Conservation (phyloP, 352 stramenopile species). For the Pythium utonaiense region DNA sequence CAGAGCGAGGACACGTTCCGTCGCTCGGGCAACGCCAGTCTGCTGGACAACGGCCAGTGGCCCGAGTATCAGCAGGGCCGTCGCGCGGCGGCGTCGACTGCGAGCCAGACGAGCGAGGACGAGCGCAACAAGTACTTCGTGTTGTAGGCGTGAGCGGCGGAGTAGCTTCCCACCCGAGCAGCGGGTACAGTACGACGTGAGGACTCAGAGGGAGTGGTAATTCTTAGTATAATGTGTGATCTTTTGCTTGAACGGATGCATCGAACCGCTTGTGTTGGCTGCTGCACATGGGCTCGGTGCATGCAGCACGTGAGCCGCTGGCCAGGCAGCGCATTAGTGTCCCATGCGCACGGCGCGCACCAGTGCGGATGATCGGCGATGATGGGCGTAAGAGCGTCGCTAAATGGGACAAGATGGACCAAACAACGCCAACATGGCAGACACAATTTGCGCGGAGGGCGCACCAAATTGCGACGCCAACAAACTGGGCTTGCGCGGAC, state of each 20-base stretch:
- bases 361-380: no score
- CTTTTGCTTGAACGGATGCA: not conserved
- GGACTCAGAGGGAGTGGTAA: not conserved
- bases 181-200: not conserved
- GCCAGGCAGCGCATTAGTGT: no score
- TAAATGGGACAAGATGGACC: no score
- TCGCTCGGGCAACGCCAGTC: constrained; percentile 65
- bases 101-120: constrained; percentile 46
- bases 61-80: constrained; percentile 25
- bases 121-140: constrained; percentile 83
- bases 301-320: no score
- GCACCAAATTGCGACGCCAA: not conserved
- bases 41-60: constrained; percentile 40
- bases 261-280: no score
- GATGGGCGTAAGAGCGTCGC: no score
- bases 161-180: no score
- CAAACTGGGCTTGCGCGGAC: not conserved
- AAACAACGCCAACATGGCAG: no score
- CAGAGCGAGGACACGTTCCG: constrained; percentile 45
- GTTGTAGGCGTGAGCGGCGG: constrained; percentile 42
- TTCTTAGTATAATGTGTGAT: constrained; percentile 9
- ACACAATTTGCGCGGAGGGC: not conserved
- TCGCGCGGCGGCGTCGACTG: constrained; percentile 37
- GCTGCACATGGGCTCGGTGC: no score
- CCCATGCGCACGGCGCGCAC: no score